phyloP scores from a whole-genome alignment of 2,329 filamentous ascomycete genomes.

The Neofusicoccum sp. region DNA sequence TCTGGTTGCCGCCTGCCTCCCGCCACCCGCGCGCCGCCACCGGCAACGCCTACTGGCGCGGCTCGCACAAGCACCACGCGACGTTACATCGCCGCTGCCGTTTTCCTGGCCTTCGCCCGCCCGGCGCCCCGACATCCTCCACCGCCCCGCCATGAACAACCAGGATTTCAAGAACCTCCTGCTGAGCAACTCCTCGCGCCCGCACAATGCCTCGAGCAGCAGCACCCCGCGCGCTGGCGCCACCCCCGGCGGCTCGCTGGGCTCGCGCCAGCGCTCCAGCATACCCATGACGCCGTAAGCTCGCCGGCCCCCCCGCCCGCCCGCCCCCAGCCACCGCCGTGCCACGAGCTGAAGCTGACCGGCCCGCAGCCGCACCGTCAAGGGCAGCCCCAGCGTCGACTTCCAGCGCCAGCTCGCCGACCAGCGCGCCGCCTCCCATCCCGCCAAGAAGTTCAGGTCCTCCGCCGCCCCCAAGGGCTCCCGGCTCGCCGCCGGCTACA shows the following conservation, averaged over 20 bases:
- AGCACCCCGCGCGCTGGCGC: constrained; percentile 23
- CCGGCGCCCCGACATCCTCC: not conserved
- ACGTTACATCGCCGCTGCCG: not conserved
- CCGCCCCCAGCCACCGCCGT: not conserved
- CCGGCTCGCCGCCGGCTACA: constrained; percentile 76
- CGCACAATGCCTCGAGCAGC: constrained; percentile 30
- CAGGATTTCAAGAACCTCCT: constrained; percentile 85
- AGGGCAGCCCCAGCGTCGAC: constrained; percentile 56
- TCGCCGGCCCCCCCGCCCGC: constrained; percentile 22
- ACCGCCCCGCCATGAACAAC: constrained; percentile 76
- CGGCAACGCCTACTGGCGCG: not conserved
- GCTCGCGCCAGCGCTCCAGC: constrained; percentile 73
- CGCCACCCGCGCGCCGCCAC: not conserved
- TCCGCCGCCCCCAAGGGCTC: constrained; percentile 76
- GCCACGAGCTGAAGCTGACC: not conserved
- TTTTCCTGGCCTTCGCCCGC: not conserved
- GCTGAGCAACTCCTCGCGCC: constrained; percentile 50
- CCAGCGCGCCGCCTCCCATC: constrained; percentile 47
- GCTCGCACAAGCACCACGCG: not conserved
- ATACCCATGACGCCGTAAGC: constrained; percentile 92
- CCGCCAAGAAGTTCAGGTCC: constrained; percentile 69
- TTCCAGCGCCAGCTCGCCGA: constrained; percentile 86
- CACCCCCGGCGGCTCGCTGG: constrained; percentile 55
- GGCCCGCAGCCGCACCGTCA: constrained; percentile 61
- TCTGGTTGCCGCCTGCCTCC: not conserved